Evolutionary conservation across 2,329 filamentous ascomycete genomes (phyloP).

Genomic region (Daldinia sp.): DNA sequence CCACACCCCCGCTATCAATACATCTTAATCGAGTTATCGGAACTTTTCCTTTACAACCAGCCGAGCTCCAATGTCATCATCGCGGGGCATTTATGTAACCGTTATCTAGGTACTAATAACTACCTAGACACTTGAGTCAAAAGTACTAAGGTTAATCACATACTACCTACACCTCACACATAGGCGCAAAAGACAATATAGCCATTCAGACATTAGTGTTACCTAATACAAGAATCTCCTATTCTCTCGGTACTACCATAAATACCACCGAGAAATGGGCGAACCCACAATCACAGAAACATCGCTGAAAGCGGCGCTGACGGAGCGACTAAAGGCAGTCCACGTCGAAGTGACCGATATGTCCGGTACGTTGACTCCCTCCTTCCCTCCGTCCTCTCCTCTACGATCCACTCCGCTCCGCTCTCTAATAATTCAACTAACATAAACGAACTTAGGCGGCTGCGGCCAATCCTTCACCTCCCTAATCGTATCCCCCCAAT

Average conservation of each 20-base stretch:
- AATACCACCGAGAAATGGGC: slow-evolving; percentile 52
- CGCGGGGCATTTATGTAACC: slow-evolving; percentile 24
- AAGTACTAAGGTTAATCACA: too few relatives aligned
- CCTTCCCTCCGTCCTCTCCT: slow-evolving; percentile 7
- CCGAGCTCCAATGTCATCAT: slow-evolving; percentile 30
- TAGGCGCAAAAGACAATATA: not conserved
- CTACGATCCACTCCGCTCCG: slow-evolving; percentile 17
- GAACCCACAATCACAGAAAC: slow-evolving; percentile 75
- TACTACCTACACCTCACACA: not conserved
- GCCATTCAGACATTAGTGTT: not conserved
- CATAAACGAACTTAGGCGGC: slow-evolving; percentile 55
- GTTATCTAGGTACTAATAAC: not conserved
- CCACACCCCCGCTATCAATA: slow-evolving; percentile 19
- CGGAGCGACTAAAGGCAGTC: slow-evolving; percentile 73
- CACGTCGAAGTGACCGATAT: slow-evolving; percentile 91
- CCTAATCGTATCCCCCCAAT: slow-evolving; percentile 70
- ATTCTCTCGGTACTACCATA: not conserved
- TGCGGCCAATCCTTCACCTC: slow-evolving; percentile 69
- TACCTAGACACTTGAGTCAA: too few relatives aligned
- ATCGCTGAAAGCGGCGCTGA: slow-evolving; percentile 73
- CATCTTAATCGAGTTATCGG: slow-evolving; percentile 17
- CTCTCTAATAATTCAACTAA: not conserved
- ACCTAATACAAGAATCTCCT: not conserved
- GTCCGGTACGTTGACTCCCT: slow-evolving; percentile 70
- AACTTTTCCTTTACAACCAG: not conserved